Evolutionary conservation across 148 eudicot genomes (phyloP), one percentile per base, ranked within the genome.

Genomic region (Arctostaphylos glauca): DNA sequence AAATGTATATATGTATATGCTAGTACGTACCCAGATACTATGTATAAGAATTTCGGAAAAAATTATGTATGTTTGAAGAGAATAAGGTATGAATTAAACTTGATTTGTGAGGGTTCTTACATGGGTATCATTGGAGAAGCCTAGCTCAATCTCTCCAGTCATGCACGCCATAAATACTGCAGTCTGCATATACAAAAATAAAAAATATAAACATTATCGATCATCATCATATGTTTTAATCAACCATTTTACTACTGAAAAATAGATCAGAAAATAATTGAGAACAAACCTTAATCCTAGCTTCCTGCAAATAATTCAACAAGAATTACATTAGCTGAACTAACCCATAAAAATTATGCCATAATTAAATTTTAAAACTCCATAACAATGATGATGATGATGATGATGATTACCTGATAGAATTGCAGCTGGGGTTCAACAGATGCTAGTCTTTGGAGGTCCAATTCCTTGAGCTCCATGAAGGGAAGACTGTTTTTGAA

Each of bases 81-180:
- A 21, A 21, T 66, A 66, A 10, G 74, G 18, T 70, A 41, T 76
- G 78, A 52, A 50, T 4, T 14, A 52, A 52, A 52, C 9, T 52
- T 31, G 1, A 56, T 25, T 10, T n/a, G 23, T 19, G 15, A 50
- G 8, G 53, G 60, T 66, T 77, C 91, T 81, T 84, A 96, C 99
- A 66, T 92, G 92, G 71, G 90, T 66, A 74, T 88, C 84, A 80
- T 16, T 70, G 31, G 97, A 84, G 83, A 94, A 81, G 66, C 99
- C 99, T 0, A 96, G 86, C 81, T 96, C 99, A 56, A 96, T 90
- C 85, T 94, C 99, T 79, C 99, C 99, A 19, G 76, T 76, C 50
- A 75, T 83, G 88, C 96, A 91, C 10, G 96, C 97, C 92, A 94
- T 89, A 70, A 94, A 90, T 52, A 92, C 83, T 0, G 89, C 94